Percentiles rank a stretch among this genome's conserved stretches.
Evolutionary conservation across 2,329 filamentous ascomycete species (phyloP).

Genomic region (Aspergillus luchuensis): DNA sequence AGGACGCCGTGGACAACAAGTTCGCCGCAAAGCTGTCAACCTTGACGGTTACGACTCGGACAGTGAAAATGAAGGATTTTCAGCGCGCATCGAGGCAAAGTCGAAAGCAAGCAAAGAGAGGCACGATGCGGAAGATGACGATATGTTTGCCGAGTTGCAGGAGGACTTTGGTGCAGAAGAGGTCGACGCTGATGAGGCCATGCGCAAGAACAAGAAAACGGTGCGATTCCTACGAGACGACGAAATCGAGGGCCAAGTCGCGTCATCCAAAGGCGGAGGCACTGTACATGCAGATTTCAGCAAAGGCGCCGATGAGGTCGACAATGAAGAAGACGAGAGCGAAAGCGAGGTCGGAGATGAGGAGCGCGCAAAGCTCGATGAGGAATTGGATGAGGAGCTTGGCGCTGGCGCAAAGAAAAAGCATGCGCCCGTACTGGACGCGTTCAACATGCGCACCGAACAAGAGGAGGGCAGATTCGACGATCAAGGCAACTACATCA

Average conservation of each 20-base stretch:
- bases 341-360: conserved; percentile 67
- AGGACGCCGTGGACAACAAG: conserved; percentile 68
- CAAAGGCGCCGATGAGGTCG: conserved; percentile 54
- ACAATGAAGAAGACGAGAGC: conserved; percentile 64
- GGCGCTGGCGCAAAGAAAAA: conserved; percentile 88
- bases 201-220: conserved; percentile 63
- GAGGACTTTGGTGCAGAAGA: conserved; percentile 61
- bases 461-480: conserved; percentile 93
- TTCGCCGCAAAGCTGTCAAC: conserved; percentile 92
- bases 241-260: conserved; percentile 79
- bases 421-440: conserved; percentile 90
- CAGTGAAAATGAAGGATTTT: conserved; percentile 85
- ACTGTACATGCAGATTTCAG: conserved; percentile 61
- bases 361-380: conserved; percentile 68
- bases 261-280: conserved; percentile 71
- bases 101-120: conserved; percentile 40
- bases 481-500: conserved; percentile 84
- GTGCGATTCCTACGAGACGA: conserved; percentile 62
- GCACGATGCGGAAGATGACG: conserved; percentile 52
- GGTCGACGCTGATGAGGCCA: conserved; percentile 52
- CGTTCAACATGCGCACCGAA: conserved; percentile 90
- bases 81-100: conserved; percentile 68
- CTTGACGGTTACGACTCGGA: conserved; percentile 97
- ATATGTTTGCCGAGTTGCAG: conserved; percentile 80
- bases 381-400: conserved; percentile 82